phyloP scores from a whole-genome alignment of 257 asterid species.

The Salvia hispanica region DNA sequence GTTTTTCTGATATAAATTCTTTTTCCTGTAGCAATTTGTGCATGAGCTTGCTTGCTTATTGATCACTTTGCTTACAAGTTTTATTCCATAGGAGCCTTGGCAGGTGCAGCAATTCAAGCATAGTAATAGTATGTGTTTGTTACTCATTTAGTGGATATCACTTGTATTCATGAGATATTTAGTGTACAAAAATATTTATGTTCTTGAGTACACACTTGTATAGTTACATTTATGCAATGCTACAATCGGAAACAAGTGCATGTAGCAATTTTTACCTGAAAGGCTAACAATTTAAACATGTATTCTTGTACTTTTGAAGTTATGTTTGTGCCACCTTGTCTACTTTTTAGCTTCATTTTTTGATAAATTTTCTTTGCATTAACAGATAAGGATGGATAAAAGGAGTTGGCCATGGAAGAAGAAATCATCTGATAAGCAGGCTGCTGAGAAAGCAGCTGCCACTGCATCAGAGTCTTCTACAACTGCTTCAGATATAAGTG shows the following conservation, averaged over 20 bases:
- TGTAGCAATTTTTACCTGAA: slow-evolving; percentile 1
- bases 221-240: slow-evolving; percentile 2
- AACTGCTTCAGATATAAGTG: slow-evolving; percentile 46
- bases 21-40: not conserved
- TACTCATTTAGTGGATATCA: not conserved
- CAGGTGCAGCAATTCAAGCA: not conserved
- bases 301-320: slow-evolving; percentile 7
- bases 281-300: not conserved
- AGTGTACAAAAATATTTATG: not conserved
- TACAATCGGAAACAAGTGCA: not conserved
- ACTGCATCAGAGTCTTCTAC: slow-evolving; percentile 47
- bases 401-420: slow-evolving; percentile 99
- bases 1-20: not conserved
- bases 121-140: not conserved
- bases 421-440: slow-evolving; percentile 82
- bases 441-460: slow-evolving; percentile 47
- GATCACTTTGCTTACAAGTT: slow-evolving; percentile 2
- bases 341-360: slow-evolving; percentile 12
- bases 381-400: slow-evolving; percentile 65
- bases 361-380: slow-evolving; percentile 13
- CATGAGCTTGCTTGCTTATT: not conserved
- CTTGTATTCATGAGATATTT: slow-evolving; percentile 8
- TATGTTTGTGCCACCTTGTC: not conserved
- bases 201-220: not conserved
- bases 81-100: not conserved